Base-by-base conservation (phyloP, 202 grass and related monocot genomes). In the Tripidium arundinaceum region DNA sequence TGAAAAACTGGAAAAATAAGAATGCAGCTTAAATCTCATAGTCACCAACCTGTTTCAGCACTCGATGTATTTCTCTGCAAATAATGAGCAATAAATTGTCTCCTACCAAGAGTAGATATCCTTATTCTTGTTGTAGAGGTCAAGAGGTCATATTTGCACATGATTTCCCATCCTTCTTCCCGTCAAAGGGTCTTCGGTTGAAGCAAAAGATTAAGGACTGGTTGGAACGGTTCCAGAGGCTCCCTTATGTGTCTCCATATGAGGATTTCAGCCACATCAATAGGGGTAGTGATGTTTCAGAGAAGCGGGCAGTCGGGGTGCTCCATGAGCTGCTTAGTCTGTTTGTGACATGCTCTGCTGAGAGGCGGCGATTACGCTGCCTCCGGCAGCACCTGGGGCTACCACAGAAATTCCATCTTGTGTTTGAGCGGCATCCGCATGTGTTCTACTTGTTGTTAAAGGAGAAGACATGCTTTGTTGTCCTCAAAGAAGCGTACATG, bases 401-500 rank as follows among this genome's bases (percentile, higher is more conserved):
- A 36, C 87, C 89, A 27, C 88, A 97, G 73, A 97, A 91, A 68
- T 84, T 93, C 62, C 82, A 97, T 31, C 79, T 71, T 34, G 84
- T 81, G 47, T 91, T 97, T 65, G 90, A 97, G 78, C 76, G 82
- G 75, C 84, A 93, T 63, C 90, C 91, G 0, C 84, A 87, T 78
- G 80, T 93, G 27, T 97, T 97, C 79, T 97, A 97, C 73, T 83
- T 91, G 47, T 59, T 97, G 59, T 71, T 93, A 81, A 93, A 93
- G 88, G 86, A 85, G 39, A 97, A 97, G n/a, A 82, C 86, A 11
- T 93, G 91, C 59, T 97, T 91, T 83, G 86, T 86, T 85, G 84
- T 97, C 54, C 94, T 97, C 74, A 97, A 97, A 79, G 94, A 97
- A 52, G 89, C 91, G n/a, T 97, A 97, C 83, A 79, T 71, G 76